phyloP scores from a whole-genome alignment of 2,329 filamentous ascomycete genomes.

The Fusarium protoensiforme region DNA sequence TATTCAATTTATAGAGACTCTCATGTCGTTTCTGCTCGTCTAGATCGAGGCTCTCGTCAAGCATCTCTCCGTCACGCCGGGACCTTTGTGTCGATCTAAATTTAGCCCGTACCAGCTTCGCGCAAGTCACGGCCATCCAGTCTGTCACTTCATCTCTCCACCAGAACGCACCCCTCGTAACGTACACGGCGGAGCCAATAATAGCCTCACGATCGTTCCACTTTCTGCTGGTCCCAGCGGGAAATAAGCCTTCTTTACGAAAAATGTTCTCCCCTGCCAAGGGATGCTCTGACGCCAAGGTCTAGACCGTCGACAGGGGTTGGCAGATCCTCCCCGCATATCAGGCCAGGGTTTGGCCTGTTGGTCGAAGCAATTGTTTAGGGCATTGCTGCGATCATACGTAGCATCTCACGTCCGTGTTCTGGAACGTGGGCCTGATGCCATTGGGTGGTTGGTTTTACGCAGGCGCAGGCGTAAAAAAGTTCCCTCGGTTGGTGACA shows the following conservation, averaged over 20 bases:
- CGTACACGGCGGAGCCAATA: not conserved
- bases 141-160: not conserved
- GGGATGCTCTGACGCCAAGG: not conserved
- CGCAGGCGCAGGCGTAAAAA: not conserved
- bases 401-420: not conserved
- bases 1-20: not conserved
- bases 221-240: not conserved
- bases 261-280: not conserved
- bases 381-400: not conserved
- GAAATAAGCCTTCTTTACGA: not conserved
- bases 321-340: not conserved
- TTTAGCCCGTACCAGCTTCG: not conserved
- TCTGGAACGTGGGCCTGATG: not conserved
- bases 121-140: not conserved
- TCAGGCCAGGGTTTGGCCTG: not conserved
- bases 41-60: not conserved
- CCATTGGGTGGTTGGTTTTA: not conserved
- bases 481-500: not conserved
- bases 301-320: not conserved
- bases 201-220: not conserved
- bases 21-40: not conserved
- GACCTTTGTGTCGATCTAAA: not conserved
- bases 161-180: not conserved
- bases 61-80: not conserved
- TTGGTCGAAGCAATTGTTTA: not conserved